Conservation (phyloP, 768 basidiomycete species). For the Mycena polygramma region DNA sequence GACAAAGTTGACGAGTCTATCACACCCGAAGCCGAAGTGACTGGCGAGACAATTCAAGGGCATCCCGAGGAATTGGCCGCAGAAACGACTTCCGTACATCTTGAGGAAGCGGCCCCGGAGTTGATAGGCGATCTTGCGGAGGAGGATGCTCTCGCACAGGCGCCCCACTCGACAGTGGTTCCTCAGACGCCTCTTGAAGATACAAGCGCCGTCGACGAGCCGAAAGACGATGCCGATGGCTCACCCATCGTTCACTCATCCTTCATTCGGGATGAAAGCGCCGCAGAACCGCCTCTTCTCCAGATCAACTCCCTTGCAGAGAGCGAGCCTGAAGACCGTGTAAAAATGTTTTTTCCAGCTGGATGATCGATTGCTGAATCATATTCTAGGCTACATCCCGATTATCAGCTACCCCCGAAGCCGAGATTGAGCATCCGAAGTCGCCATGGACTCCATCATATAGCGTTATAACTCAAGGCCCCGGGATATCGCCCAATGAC, state of each 20-base stretch:
- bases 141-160: not conserved
- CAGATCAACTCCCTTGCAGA: not conserved
- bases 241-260: not conserved
- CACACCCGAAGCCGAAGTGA: not conserved
- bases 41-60: not conserved
- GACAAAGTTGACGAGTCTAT: not conserved
- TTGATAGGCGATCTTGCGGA: not conserved
- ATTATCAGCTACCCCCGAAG: conserved; percentile 4
- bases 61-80: not conserved
- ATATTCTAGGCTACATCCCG: conserved; percentile 16
- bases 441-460: conserved; percentile 53
- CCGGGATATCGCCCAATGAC: conserved; percentile 24
- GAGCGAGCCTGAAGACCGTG: too few relatives aligned
- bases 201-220: not conserved
- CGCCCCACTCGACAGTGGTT: not conserved
- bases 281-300: not conserved
- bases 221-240: not conserved
- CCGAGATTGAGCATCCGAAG: conserved; percentile 26
- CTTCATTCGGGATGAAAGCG: conserved; percentile 1
- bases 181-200: not conserved
- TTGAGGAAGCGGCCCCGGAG: not conserved
- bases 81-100: conserved; percentile 2
- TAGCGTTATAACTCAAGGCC: conserved; percentile 43
- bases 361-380: not conserved
- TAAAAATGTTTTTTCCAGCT: not conserved